Evolutionary conservation across 768 basidiomycete species (phyloP), one percentile per base, ranked within the genome.

Genomic region (Termitomyces sp.): DNA sequence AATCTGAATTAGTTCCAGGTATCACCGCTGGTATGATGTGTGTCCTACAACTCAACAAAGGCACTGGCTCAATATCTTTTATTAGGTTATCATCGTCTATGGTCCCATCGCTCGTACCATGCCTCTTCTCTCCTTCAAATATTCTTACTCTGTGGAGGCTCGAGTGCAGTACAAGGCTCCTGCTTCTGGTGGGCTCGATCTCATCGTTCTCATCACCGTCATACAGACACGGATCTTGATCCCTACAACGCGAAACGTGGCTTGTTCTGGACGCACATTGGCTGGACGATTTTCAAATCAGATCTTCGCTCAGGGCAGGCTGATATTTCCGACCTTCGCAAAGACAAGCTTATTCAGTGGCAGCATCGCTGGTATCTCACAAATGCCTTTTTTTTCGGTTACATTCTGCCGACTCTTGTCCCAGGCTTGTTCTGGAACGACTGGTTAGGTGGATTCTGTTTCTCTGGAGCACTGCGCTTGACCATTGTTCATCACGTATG

Each of bases 161-260:
- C 87, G 35, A 92, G 91, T 68, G 89, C 91, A 4, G 89, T 92
- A 3, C 87, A 94, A 74, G 91, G 91, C 0, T 93, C 91, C 14
- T 90, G 90, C 72, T 86, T 82, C 68, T 94, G 91, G 90, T 94
- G 91, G 91, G 84, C 88, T 16, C 81, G 88, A 51, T 83, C 87
- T 8, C 91, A 94, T 72, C 86, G 91, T 58, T 89, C 90, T 36
- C 90, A 91, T 68, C 90, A 91, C 69, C 85, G 89, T 62, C 80
- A 93, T 66, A 92, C 91, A 63, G 91, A 94, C 73, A 93, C 90
- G 38, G 88, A 91, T 63, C 82, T 88, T 51, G 91, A 94, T 71
- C 91, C 91, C 16, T 93, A 94, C 75, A 84, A 89, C 62, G 84
- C 91, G 4, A 84, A 86, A 68, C 83, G 89, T 61, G 91, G 91